Evolutionary conservation across 1,284 basidiomycete genomes (phyloP).

Genomic region (Bjerkandera adusta): DNA sequence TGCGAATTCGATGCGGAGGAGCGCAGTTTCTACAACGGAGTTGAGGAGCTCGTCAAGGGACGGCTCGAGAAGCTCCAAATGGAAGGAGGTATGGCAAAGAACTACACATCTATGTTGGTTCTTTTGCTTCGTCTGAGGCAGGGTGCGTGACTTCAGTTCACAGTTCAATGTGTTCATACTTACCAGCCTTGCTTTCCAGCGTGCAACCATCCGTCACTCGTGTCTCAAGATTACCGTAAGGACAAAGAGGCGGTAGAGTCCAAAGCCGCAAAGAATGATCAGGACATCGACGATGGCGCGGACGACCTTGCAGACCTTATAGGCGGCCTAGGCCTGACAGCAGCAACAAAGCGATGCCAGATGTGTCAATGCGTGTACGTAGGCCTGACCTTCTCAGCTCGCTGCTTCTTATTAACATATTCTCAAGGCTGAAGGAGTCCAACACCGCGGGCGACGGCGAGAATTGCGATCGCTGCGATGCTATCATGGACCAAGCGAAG

Average conservation of each 20-base stretch:
- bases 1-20: slow-evolving; percentile 77
- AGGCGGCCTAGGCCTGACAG: slow-evolving; percentile 63
- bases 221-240: slow-evolving; percentile 69
- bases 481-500: slow-evolving; percentile 41
- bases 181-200: slow-evolving; percentile 47
- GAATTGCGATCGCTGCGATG: slow-evolving; percentile 57
- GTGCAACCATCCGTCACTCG: slow-evolving; percentile 85
- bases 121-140: slow-evolving; percentile 86
- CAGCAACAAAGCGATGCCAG: slow-evolving; percentile 59
- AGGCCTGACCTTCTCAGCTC: slow-evolving; percentile 10
- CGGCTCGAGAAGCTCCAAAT: slow-evolving; percentile 73
- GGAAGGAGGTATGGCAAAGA: slow-evolving; percentile 50
- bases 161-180: slow-evolving; percentile 1
- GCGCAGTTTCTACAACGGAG: slow-evolving; percentile 75
- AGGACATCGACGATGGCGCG: slow-evolving; percentile 54
- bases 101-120: slow-evolving; percentile 82
- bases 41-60: slow-evolving; percentile 74
- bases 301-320: slow-evolving; percentile 82
- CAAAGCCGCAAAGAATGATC: slow-evolving; percentile 48
- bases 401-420: neutral
- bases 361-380: slow-evolving; percentile 72
- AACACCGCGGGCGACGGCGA: slow-evolving; percentile 37
- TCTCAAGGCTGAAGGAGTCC: slow-evolving; percentile 33
- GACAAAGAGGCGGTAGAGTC: slow-evolving; percentile 77
- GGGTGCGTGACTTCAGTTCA: slow-evolving; percentile 46